Evolutionary conservation across 1,284 basidiomycete species (phyloP), one percentile per base, ranked within the genome.

Genomic region (Ceratobasidium sp.): DNA sequence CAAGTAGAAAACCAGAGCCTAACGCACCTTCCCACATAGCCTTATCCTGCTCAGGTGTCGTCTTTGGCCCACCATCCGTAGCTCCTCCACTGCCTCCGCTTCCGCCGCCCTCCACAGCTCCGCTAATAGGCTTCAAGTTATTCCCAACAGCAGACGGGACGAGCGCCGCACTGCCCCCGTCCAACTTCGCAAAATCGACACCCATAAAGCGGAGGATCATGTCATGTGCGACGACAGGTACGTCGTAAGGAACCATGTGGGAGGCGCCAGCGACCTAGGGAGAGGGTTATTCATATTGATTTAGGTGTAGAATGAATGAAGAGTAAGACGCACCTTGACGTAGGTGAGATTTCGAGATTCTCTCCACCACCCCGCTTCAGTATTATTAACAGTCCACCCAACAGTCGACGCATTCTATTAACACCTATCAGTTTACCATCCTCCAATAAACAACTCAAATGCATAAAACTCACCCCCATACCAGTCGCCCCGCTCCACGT

Each of bases 181-280:
- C 85, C 54, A 98, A 87, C 3, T 88, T 86, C 35, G 90, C 87
- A 77, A 96, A 92, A 82, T 98, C 91, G 72, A 96, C 89, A 57
- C 88, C 90, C 89, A 98, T 93, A 83, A 98, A 98, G 16, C 96
- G 92, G 59, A 96, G 88, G 78, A 99, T 97, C 98, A 99, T 98
- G 82, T 99, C 97, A 81, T 98, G 96, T 3, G 95, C 86, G 38
- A 91, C 89, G 72, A 94, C 86, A 0, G 96, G 97, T 13, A 92
- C 85, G 81, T 99, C 97, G 80, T 89, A 97, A 0, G 94, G 94
- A 35, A 91, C 95, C 95, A 98, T 98, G 81, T 97, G 95, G 0
- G 94, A 96, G 0, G 94, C 94, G 73, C 94, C 94, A 81, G 91
- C 92, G 41, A 94, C 87, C 90, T 93, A 73, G 32, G 3, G 50